phyloP scores from a whole-genome alignment of 441 rosid genomes.

The Erysimum pusillum region DNA sequence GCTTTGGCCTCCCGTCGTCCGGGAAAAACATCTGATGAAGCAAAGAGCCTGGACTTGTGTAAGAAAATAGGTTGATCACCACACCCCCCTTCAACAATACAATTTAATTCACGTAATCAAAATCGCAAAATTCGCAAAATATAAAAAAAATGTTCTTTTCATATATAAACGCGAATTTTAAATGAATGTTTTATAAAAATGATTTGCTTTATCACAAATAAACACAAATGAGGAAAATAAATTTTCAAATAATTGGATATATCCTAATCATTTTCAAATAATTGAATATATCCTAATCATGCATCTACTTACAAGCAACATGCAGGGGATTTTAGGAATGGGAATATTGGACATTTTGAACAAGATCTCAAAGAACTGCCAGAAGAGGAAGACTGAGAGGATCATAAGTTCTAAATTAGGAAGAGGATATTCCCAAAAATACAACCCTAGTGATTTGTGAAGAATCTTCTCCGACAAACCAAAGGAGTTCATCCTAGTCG shows the following conservation, averaged over 20 bases:
- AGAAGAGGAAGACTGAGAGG: not conserved
- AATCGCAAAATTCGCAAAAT: not conserved
- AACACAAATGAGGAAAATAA: too few relatives aligned
- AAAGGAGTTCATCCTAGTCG: not conserved
- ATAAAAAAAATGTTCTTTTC: too few relatives aligned
- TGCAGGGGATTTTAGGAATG: slow-evolving; percentile 29
- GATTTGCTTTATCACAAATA: too few relatives aligned
- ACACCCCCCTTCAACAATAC: slow-evolving; percentile 1
- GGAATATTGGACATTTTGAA: slow-evolving; percentile 22
- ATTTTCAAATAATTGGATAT: too few relatives aligned
- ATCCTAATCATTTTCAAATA: too few relatives aligned
- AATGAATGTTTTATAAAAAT: too few relatives aligned
- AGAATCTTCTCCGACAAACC: not conserved
- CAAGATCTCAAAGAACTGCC: slow-evolving; percentile 23
- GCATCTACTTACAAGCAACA: slow-evolving; percentile 22
- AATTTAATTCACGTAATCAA: not conserved
- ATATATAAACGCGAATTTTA: too few relatives aligned
- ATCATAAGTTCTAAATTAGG: not conserved
- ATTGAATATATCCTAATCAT: too few relatives aligned
- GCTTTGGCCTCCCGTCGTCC: slow-evolving; percentile 1
- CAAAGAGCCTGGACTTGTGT: not conserved
- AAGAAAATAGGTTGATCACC: not conserved
- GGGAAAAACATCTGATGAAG: not conserved
- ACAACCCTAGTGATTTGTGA: not conserved
- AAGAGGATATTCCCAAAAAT: not conserved